These are phyloP conservation scores for Echites panduratus DNA, from an alignment of 257 asterid species.

Conservation along the genomic window DNA sequence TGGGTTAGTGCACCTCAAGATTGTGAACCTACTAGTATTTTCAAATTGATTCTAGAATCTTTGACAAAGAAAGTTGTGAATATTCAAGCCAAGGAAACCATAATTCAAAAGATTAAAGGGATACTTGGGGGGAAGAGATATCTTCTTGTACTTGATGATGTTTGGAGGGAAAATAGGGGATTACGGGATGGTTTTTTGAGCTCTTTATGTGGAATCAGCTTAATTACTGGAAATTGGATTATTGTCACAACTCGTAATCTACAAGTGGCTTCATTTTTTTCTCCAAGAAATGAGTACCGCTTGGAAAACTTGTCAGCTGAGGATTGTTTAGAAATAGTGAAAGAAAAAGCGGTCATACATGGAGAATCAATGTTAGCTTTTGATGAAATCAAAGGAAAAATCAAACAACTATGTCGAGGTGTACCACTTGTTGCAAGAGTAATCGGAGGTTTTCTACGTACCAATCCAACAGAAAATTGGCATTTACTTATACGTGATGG, in stretches of 20 bases:
- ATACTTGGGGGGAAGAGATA: background rate
- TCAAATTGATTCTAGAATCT: slow-evolving; percentile 10
- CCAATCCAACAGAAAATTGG: slow-evolving; percentile 21
- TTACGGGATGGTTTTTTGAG: slow-evolving; percentile 14
- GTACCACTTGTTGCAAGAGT: slow-evolving; percentile 9
- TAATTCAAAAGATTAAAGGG: background rate
- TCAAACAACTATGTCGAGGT: no score
- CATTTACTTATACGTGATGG: background rate
- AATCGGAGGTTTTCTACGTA: slow-evolving; percentile 22
- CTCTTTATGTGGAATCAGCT: background rate
- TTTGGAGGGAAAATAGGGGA: slow-evolving; percentile 15
- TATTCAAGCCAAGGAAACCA: background rate
- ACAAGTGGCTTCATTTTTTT: background rate
- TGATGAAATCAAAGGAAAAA: background rate
- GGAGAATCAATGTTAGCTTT: background rate
- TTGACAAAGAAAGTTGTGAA: background rate
- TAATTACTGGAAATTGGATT: background rate
- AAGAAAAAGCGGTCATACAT: background rate
- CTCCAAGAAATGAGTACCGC: background rate
- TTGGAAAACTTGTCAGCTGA: background rate
- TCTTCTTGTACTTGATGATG: slow-evolving; percentile 29
- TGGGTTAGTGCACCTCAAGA: slow-evolving; percentile 21
- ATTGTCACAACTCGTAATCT: slow-evolving; percentile 1
- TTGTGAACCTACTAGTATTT: slow-evolving; percentile 11
- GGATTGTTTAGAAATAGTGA: background rate